A percentile compares a stretch with the other conserved stretches of the same genome.
These are phyloP conservation scores for Purpureocillium takamizusanense DNA, from an alignment of 2,329 filamentous ascomycete genomes.

Conservation along the genomic window DNA sequence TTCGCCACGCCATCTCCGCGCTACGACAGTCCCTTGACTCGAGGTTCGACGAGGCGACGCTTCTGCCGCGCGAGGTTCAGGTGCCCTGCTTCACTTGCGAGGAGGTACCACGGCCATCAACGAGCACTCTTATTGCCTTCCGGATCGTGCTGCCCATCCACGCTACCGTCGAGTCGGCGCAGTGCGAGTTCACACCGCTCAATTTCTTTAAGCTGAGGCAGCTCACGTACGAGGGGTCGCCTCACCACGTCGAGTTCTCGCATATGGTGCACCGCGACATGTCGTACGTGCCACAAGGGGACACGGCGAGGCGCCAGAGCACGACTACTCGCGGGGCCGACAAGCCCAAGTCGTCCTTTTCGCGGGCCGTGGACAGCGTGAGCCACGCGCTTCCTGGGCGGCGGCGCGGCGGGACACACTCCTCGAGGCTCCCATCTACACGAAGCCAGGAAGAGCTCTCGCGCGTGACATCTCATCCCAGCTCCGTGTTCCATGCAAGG, in stretches of 20 bases:
- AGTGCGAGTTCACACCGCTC: slow-evolving; percentile 51
- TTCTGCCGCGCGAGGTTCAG: slow-evolving; percentile 32
- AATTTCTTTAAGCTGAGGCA: slow-evolving; percentile 60
- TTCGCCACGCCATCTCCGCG: slow-evolving; percentile 32
- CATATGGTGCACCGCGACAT: slow-evolving; percentile 51
- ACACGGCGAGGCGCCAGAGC: slow-evolving; percentile 7
- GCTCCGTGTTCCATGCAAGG: slow-evolving; percentile 2
- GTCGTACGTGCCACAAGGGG: slow-evolving; percentile 24
- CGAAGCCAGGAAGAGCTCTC: slow-evolving; percentile 9
- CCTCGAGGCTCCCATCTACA: neutral
- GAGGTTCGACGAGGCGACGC: slow-evolving; percentile 35
- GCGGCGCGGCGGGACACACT: neutral
- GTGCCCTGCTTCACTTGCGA: slow-evolving; percentile 25
- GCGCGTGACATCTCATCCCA: slow-evolving; percentile 1
- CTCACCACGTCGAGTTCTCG: slow-evolving; percentile 49
- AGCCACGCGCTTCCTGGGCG: neutral
- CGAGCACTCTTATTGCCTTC: slow-evolving; percentile 40
- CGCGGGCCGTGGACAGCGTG: slow-evolving; percentile 1
- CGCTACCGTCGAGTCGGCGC: slow-evolving; percentile 37
- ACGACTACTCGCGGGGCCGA: neutral
- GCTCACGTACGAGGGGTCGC: slow-evolving; percentile 39
- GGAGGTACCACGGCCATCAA: slow-evolving; percentile 1
- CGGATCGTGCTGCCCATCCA: slow-evolving; percentile 55
- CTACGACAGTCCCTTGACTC: slow-evolving; percentile 30
- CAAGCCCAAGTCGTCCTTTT: neutral